Percentiles rank a stretch among this genome's conserved stretches.
Conservation (phyloP, 768 basidiomycete genomes). For the Suillus variegatus region DNA sequence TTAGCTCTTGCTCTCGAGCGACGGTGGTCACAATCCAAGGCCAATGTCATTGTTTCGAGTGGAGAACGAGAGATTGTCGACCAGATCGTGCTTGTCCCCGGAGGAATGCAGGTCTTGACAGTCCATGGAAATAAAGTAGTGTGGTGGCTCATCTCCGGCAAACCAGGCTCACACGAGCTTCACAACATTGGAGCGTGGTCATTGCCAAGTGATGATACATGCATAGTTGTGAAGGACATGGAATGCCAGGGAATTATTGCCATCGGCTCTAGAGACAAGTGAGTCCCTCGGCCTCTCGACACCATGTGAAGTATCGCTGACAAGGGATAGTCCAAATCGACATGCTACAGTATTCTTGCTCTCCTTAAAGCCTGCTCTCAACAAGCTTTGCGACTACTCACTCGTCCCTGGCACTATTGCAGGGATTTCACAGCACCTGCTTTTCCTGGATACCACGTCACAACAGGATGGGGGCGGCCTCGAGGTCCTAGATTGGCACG, state of each 20-base stretch:
- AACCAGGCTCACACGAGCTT: slow-evolving; percentile 18
- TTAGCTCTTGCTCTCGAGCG: slow-evolving; percentile 27
- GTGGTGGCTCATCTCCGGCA: slow-evolving; percentile 23
- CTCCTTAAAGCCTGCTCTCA: slow-evolving; percentile 19
- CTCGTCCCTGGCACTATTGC: slow-evolving; percentile 21
- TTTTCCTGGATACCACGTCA: slow-evolving; percentile 23
- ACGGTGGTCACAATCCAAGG: slow-evolving; percentile 22
- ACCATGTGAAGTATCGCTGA: background rate
- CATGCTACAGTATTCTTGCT: slow-evolving; percentile 24
- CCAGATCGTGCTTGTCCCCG: slow-evolving; percentile 27
- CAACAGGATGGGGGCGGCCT: slow-evolving; percentile 20
- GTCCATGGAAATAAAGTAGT: slow-evolving; percentile 25
- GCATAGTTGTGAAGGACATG: slow-evolving; percentile 21
- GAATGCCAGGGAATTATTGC: slow-evolving; percentile 21
- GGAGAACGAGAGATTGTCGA: slow-evolving; percentile 15
- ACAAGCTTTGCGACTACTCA: slow-evolving; percentile 22
- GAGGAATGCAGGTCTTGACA: slow-evolving; percentile 29
- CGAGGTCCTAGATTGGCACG: slow-evolving; percentile 28
- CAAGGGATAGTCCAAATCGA: slow-evolving; percentile 11
- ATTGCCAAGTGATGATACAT: slow-evolving; percentile 15
- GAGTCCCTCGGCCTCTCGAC: slow-evolving; percentile 2
- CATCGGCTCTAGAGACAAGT: slow-evolving; percentile 17
- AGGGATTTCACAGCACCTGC: slow-evolving; percentile 23
- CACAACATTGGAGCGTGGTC: slow-evolving; percentile 23
- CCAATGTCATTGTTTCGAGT: slow-evolving; percentile 16